These are phyloP conservation scores for Dactylellina parvicollis DNA, from an alignment of 2,329 filamentous ascomycete species.

Conservation along the genomic window DNA sequence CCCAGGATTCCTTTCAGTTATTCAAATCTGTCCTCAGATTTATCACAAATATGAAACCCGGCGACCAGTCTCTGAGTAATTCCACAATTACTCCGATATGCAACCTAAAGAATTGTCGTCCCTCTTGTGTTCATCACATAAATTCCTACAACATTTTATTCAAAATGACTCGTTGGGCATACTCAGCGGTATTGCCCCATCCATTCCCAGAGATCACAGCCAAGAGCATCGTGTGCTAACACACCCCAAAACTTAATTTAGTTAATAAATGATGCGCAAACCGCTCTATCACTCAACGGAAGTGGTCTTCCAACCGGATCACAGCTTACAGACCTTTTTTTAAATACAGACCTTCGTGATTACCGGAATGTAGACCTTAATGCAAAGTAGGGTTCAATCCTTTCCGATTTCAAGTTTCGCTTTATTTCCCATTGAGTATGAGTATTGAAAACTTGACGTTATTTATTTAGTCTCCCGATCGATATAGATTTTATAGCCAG, in stretches of 20 bases:
- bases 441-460: background rate
- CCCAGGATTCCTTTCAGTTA: constrained; percentile 88
- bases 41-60: constrained; percentile 70
- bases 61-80: background rate
- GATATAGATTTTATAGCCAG: constrained; percentile 54
- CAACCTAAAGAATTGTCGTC: constrained; percentile 70
- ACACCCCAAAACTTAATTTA: constrained; percentile 62
- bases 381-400: constrained; percentile 58
- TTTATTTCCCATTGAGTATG: background rate
- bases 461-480: constrained; percentile 56
- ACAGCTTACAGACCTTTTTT: constrained; percentile 87
- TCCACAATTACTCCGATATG: background rate
- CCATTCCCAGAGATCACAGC: constrained; percentile 12
- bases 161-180: constrained; percentile 91
- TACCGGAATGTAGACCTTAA: constrained; percentile 69
- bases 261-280: constrained; percentile 77
- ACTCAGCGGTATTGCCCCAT: constrained; percentile 64
- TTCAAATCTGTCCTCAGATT: constrained; percentile 96
- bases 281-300: constrained; percentile 75
- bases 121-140: constrained; percentile 78
- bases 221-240: constrained; percentile 9
- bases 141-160: constrained; percentile 79
- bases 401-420: background rate
- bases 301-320: constrained; percentile 72
- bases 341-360: constrained; percentile 68